Percentiles rank a stretch among this genome's conserved stretches.
These are phyloP conservation scores for Schwanniomyces occidentalis DNA, from an alignment of 805 yeast genomes.

Conservation along the genomic window DNA sequence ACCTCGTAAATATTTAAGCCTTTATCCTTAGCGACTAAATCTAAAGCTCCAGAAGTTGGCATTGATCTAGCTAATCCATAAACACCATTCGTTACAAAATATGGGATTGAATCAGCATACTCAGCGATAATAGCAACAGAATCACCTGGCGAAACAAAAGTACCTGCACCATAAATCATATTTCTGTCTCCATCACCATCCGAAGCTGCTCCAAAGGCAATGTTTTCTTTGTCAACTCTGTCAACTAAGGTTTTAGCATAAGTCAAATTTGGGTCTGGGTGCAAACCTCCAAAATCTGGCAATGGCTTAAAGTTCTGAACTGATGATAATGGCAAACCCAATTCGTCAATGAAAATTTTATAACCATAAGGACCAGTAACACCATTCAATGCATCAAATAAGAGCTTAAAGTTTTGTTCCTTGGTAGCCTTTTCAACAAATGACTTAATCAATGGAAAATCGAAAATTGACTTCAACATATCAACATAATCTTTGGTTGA, in stretches of 20 bases:
- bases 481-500: constrained; percentile 75
- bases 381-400: constrained; percentile 92
- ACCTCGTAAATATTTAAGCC: constrained; percentile 84
- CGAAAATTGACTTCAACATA: constrained; percentile 83
- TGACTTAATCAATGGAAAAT: constrained; percentile 72
- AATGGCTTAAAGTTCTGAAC: constrained; percentile 78
- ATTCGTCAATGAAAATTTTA: constrained; percentile 79
- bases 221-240: constrained; percentile 75
- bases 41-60: constrained; percentile 97
- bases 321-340: constrained; percentile 68
- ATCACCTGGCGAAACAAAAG: constrained; percentile 98
- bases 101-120: constrained; percentile 87
- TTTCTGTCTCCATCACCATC: constrained; percentile 99
- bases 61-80: constrained; percentile 94
- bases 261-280: constrained; percentile 96
- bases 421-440: constrained; percentile 57
- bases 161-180: constrained; percentile 94
- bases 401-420: constrained; percentile 59
- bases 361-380: constrained; percentile 96
- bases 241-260: constrained; percentile 87
- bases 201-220: constrained; percentile 97
- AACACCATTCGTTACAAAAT: constrained; percentile 81
- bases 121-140: constrained; percentile 97
- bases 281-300: constrained; percentile 96
- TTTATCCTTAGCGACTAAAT: constrained; percentile 79